Percentiles rank a stretch among this genome's conserved stretches.
Evolutionary conservation across 176 grass and related monocot species (phyloP).

Genomic region (Pharus latifolius): DNA sequence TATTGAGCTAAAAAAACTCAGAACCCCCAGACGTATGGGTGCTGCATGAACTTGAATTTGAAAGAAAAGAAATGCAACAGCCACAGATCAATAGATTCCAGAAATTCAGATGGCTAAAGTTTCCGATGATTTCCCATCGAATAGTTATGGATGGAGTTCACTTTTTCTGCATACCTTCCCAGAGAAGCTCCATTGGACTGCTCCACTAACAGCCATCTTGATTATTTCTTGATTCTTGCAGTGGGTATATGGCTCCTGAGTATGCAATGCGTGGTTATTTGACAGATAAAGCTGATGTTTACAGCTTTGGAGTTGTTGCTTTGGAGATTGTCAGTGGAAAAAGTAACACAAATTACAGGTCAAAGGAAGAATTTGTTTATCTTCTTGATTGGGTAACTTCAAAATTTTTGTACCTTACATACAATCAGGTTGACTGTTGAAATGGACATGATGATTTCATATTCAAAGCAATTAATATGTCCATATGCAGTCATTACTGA

Average conservation of each 20-base stretch:
- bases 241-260: constrained; percentile 97
- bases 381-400: constrained; percentile 88
- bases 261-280: constrained; percentile 97
- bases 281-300: constrained; percentile 89
- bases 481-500: not conserved
- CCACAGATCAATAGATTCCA: constrained; percentile 2
- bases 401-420: not conserved
- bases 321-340: constrained; percentile 89
- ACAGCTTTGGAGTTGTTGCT: constrained; percentile 91
- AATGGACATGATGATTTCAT: not conserved
- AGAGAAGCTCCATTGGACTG: not conserved
- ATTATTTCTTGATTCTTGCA: constrained; percentile 27
- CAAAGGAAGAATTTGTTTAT: constrained; percentile 86
- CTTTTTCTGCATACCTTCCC: not conserved
- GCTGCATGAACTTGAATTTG: not conserved
- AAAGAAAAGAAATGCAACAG: not conserved
- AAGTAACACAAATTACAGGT: constrained; percentile 92
- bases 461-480: not conserved
- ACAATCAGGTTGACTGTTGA: not conserved
- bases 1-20: not conserved
- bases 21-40: not conserved
- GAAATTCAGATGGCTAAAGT: not conserved
- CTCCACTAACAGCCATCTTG: constrained; percentile 1
- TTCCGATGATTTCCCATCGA: not conserved
- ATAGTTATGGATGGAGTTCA: not conserved